Evolutionary conservation across 805 yeast species (phyloP).

Genomic region (Myxozyma udenii): DNA sequence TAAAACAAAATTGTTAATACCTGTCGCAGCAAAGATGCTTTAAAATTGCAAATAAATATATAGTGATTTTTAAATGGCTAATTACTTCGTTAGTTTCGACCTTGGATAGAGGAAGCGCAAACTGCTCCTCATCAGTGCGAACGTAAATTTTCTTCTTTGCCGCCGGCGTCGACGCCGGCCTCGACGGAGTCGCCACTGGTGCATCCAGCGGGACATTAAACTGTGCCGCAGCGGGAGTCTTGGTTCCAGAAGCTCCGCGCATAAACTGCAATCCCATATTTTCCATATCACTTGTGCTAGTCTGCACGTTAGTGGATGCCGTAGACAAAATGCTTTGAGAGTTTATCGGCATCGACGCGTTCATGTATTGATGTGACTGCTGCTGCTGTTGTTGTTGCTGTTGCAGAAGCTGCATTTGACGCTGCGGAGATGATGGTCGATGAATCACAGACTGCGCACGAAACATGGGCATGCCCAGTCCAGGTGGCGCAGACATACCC

Average conservation of each 20-base stretch:
- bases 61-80: not conserved
- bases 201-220: not conserved
- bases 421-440: too few relatives aligned
- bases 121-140: conserved; percentile 25
- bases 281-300: not conserved
- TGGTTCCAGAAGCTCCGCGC: not conserved
- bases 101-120: conserved; percentile 23
- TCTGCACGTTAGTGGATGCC: too few relatives aligned
- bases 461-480: too few relatives aligned
- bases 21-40: too few relatives aligned
- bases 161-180: not conserved
- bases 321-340: too few relatives aligned
- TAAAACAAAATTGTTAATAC: not conserved
- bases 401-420: too few relatives aligned
- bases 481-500: conserved; percentile 1
- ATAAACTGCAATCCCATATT: not conserved
- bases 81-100: conserved; percentile 24
- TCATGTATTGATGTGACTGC: too few relatives aligned
- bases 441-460: too few relatives aligned
- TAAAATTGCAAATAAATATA: not conserved
- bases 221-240: not conserved
- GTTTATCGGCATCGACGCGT: too few relatives aligned
- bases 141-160: conserved; percentile 16
- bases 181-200: not conserved
- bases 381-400: too few relatives aligned